phyloP scores from a whole-genome alignment of 2,329 filamentous ascomycete species.

The Cryphonectria parasitica region DNA sequence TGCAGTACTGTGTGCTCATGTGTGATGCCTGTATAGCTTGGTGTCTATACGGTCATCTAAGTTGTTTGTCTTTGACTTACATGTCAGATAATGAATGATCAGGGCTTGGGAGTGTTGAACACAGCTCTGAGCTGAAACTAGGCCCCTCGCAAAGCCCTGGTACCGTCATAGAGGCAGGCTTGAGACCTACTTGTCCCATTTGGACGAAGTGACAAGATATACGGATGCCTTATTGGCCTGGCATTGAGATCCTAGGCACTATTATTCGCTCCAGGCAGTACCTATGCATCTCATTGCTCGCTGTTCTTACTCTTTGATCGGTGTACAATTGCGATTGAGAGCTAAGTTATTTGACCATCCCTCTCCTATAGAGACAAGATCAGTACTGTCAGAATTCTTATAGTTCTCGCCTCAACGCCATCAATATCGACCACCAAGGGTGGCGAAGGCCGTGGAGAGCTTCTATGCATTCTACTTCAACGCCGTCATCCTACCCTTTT shows the following conservation, averaged over 20 bases:
- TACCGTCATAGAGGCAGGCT: too few species aligned
- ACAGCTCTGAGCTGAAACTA: too few species aligned
- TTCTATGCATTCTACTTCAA: not conserved
- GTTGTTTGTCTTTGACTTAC: not conserved
- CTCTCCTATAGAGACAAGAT: not conserved
- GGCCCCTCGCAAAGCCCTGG: not conserved
- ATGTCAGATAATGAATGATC: too few species aligned
- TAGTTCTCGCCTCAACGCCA: not conserved
- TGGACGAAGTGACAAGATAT: not conserved
- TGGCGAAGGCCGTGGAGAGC: too few species aligned
- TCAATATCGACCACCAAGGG: not conserved
- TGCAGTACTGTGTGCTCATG: not conserved
- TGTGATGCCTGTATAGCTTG: not conserved
- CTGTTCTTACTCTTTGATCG: not conserved
- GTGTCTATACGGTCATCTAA: not conserved
- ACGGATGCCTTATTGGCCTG: not conserved
- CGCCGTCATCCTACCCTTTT: not conserved
- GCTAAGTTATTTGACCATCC: not conserved
- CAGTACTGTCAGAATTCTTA: not conserved
- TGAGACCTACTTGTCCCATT: not conserved
- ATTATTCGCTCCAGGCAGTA: not conserved
- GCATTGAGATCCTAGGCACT: not conserved
- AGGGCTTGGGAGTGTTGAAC: too few species aligned
- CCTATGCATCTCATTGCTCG: not conserved
- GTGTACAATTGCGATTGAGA: not conserved